Evolutionary conservation across 1,284 basidiomycete species (phyloP), one percentile per base, ranked within the genome.

Genomic region (Pseudozyma hubeiensis): DNA sequence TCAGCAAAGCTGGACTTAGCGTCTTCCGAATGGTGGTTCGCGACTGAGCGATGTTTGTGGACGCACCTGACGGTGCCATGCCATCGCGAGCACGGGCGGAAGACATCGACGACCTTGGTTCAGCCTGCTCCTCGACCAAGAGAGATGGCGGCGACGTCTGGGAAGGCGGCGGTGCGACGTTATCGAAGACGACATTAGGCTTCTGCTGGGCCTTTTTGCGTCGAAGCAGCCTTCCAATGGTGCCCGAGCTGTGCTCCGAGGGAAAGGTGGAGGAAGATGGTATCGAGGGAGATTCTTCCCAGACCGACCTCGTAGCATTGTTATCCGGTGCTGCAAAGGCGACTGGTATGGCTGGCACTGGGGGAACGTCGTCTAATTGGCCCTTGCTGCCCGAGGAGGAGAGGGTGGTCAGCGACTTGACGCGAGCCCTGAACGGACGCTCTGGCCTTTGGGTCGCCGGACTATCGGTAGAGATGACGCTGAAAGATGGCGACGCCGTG

Each of bases 11-110:
- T 11, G 70, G 70, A 35, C 70, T 73, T 45, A 73, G 47, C 6
- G 70, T 73, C 49, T 68, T 73, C 41, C 65, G 64, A 39, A 73
- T 73, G 7, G 70, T 73, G 6, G 53, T 53, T 17, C 57, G 68
- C 5, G 63, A 51, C 39, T 60, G 61, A 2, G 56, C 55, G 13
- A 56, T n/a, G 10, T 31, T 46, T 4, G 43, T 11, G 19, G 49
- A 13, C 7, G 52, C 16, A 16, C 40, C 40, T 16, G n/a, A n/a
- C 45, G 50, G 5, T 39, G 52, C 7, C 0, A 46, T 40, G 8
- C 62, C 40, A 33, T 61, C 58, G 16, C 68, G 62, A 11, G 61
- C 70, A 11, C 65, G 49, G 16, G 50, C 37, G 11, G 65, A 73
- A 5, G 70, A 73, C 61, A 64, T 62, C 3, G 70, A 68, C 11